These are phyloP conservation scores for Entomortierella parvispora DNA, from an alignment of 192 early-diverging fungal species.

Conservation along the genomic window DNA sequence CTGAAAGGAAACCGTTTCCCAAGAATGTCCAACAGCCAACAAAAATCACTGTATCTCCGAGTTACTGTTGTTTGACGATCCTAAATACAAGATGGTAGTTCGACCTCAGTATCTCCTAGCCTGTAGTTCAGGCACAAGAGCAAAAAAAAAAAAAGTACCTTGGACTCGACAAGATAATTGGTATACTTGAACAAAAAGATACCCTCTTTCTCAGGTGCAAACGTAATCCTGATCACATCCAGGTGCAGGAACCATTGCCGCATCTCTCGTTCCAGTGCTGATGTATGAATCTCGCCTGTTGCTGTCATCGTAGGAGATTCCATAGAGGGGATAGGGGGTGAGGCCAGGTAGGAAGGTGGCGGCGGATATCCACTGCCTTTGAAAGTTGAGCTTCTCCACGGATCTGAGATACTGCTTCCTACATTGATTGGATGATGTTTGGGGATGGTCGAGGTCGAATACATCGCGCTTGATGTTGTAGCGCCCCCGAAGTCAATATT, in stretches of 20 bases:
- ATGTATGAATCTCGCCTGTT: conserved; percentile 2
- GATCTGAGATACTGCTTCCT: conserved; percentile 58
- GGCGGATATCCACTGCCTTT: conserved; percentile 41
- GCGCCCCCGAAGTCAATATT: conserved; percentile 49
- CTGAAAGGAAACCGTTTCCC: conserved; percentile 83
- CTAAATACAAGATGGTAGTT: conserved; percentile 25
- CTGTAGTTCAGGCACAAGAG: too few species aligned
- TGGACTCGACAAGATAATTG: conserved; percentile 86
- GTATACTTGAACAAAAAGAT: conserved; percentile 82
- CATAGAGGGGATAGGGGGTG: conserved; percentile 13
- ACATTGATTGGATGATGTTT: conserved; percentile 47
- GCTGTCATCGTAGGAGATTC: neutral
- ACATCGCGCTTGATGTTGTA: conserved; percentile 13
- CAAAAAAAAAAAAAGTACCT: conserved; percentile 44
- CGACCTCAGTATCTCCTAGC: too few species aligned
- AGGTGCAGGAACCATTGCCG: conserved; percentile 64
- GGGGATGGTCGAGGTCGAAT: conserved; percentile 17
- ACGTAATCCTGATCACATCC: conserved; percentile 61
- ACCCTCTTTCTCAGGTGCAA: conserved; percentile 62
- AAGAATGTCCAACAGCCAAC: conserved; percentile 84
- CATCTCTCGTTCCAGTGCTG: conserved; percentile 19
- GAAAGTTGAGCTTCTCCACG: conserved; percentile 59
- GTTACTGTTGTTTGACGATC: conserved; percentile 64
- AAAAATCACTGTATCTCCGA: conserved; percentile 92
- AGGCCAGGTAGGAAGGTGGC: conserved; percentile 32